Evolutionary conservation across 2,329 filamentous ascomycete species (phyloP), one percentile per base, ranked within the genome.

Genomic region (Cladosporium sp.): DNA sequence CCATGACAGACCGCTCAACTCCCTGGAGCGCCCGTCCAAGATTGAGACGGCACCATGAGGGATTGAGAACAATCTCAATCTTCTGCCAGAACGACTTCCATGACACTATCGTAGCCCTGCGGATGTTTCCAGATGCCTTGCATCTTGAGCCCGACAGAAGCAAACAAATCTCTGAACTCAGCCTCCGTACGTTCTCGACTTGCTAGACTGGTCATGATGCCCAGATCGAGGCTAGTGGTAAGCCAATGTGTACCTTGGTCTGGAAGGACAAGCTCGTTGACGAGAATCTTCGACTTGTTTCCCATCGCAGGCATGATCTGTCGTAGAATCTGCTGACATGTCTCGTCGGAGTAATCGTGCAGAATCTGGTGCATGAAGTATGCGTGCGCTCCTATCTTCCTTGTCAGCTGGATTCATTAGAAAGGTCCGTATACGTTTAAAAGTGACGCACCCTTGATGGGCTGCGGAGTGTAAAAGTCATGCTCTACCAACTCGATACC

Each of bases 311-410:
- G 57, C 14, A 59, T 51, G 34, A 62, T 47, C 20, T 50, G 51
- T 36, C 36, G 50, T 17, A 63, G 34, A 15, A 63, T 63, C 19
- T 51, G 50, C 12, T 54, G 17, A 30, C 57, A 56, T 4, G 49
- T 50, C 19, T 49, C 45, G 58, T 63, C 60, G n/a, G 55, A 59
- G 56, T 57, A 63, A 34, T 63, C 58, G 30, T 63, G 61, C 38
- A 63, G 19, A 30, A 63, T 60, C 14, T 34, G 40, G 38, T 55
- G 55, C 20, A 63, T 47, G 45, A 60, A 62, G 40, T 63, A 63
- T 15, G 70, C 59, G 51, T 70, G 66, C 8, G 70, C 69, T 43
- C 63, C 64, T 17, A 34, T 25, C 12, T 3, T 4, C 5, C 2
- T 56, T 39, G 15, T 65, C 58, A 9, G 65, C 25, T 20, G 5